Percentiles rank a stretch among this genome's conserved stretches.
Conservation (phyloP, 768 basidiomycete species). For the Mycena floridula region DNA sequence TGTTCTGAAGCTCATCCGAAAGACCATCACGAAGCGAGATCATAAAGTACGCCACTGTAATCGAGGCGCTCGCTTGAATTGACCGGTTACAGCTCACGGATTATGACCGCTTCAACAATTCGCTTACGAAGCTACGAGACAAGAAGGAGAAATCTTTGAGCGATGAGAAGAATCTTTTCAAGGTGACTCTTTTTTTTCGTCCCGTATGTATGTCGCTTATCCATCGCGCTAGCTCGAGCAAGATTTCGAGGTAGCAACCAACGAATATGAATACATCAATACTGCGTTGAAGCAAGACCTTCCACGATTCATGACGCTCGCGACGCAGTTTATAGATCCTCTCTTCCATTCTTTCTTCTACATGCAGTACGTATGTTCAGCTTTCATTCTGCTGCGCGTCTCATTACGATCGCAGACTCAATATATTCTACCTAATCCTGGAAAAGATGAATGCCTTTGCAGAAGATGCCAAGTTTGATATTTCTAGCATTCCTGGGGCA, state of each 20-base stretch:
- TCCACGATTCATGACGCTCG: conserved; percentile 85
- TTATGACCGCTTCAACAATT: conserved; percentile 95
- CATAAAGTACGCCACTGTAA: conserved; percentile 64
- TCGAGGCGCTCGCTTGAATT: neutral
- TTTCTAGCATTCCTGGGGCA: conserved; percentile 54
- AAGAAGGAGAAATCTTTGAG: conserved; percentile 96
- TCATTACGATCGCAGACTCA: conserved; percentile 47
- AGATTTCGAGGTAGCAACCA: conserved; percentile 89
- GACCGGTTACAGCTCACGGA: conserved; percentile 66
- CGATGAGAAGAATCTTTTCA: conserved; percentile 97
- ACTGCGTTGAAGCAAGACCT: conserved; percentile 85
- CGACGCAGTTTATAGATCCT: conserved; percentile 89
- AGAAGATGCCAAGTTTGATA: conserved; percentile 69
- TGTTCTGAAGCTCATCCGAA: conserved; percentile 83
- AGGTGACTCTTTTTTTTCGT: conserved; percentile 56
- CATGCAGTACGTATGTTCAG: conserved; percentile 76
- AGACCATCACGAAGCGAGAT: conserved; percentile 93
- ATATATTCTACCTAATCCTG: conserved; percentile 89
- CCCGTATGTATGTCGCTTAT: neutral
- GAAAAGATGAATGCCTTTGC: conserved; percentile 91
- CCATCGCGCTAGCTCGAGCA: conserved; percentile 69
- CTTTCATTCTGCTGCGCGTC: conserved; percentile 4
- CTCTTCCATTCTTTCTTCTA: conserved; percentile 99
- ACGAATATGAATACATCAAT: conserved; percentile 93
- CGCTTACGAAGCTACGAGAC: conserved; percentile 89